phyloP scores from a whole-genome alignment of 257 asterid genomes.

The Linderniella brevidens region DNA sequence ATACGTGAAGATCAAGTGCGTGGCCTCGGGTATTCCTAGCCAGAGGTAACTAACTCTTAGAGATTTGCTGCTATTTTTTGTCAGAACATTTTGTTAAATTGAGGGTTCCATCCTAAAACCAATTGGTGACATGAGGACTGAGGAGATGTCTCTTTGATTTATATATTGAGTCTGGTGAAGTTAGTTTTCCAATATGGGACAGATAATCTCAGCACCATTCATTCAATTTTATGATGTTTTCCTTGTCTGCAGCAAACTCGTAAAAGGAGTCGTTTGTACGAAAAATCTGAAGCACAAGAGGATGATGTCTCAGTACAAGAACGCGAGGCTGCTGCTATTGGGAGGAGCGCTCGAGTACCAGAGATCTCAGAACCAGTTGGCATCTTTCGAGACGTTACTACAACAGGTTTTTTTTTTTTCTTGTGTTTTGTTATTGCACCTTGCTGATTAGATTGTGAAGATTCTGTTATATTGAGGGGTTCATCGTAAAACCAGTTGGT shows the following conservation, averaged over 20 bases:
- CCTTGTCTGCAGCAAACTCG: conserved; percentile 46
- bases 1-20: conserved; percentile 76
- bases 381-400: conserved; percentile 69
- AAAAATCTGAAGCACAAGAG: conserved; percentile 95
- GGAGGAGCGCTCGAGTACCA: conserved; percentile 97
- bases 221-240: neutral
- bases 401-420: conserved; percentile 47
- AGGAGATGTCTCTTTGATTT: no score
- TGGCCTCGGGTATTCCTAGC: conserved; percentile 71
- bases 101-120: no score
- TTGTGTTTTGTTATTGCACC: neutral
- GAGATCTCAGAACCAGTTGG: conserved; percentile 69
- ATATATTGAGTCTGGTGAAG: no score
- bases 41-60: conserved; percentile 38
- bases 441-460: neutral
- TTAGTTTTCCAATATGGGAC: no score
- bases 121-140: no score
- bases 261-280: conserved; percentile 86
- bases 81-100: neutral
- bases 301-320: conserved; percentile 78
- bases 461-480: conserved; percentile 10
- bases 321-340: conserved; percentile 64
- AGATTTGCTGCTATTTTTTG: neutral
- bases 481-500: no score
- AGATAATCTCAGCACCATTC: no score